Evolutionary conservation across 2,329 filamentous ascomycete genomes (phyloP).

Genomic region (Epichloe coenophiala): DNA sequence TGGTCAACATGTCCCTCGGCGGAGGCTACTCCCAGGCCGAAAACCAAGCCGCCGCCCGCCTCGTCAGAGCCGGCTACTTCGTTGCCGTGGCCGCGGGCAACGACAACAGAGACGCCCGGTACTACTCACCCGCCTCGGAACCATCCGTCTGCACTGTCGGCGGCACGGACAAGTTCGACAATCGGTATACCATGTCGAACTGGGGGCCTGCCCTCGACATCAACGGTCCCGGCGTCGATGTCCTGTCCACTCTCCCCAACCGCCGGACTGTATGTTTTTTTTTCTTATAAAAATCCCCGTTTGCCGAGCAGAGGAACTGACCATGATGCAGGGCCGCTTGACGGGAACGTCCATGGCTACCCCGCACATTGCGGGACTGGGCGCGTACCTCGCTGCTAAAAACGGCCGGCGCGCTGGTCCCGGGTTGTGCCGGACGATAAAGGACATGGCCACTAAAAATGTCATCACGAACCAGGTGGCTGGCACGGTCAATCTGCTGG

Average conservation of each 20-base stretch:
- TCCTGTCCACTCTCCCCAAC: constrained; percentile 31
- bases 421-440: constrained; percentile 30
- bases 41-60: constrained; percentile 30
- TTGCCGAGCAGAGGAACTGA: not conserved
- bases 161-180: constrained; percentile 22
- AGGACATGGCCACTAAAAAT: constrained; percentile 25
- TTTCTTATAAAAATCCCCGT: too few relatives aligned
- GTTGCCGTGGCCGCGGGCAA: constrained; percentile 40
- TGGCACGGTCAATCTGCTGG: constrained; percentile 35
- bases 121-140: constrained; percentile 27
- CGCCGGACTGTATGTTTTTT: constrained; percentile 17
- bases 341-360: constrained; percentile 35
- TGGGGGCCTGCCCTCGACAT: constrained; percentile 30
- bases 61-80: constrained; percentile 29
- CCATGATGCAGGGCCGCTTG: constrained; percentile 10
- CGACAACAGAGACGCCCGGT: constrained; percentile 23
- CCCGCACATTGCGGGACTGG: constrained; percentile 28
- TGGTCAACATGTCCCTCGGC: constrained; percentile 39
- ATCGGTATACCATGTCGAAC: constrained; percentile 30
- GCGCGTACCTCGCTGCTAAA: constrained; percentile 11
- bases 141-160: constrained; percentile 32
- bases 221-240: constrained; percentile 25
- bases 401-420: constrained; percentile 21
- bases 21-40: constrained; percentile 25
- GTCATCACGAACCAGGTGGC: constrained; percentile 24